A percentile compares a stretch with the other conserved stretches of the same genome.
Evolutionary conservation across 495 filamentous ascomycete genomes (phyloP).

Genomic region (Daldinia vernicosa): DNA sequence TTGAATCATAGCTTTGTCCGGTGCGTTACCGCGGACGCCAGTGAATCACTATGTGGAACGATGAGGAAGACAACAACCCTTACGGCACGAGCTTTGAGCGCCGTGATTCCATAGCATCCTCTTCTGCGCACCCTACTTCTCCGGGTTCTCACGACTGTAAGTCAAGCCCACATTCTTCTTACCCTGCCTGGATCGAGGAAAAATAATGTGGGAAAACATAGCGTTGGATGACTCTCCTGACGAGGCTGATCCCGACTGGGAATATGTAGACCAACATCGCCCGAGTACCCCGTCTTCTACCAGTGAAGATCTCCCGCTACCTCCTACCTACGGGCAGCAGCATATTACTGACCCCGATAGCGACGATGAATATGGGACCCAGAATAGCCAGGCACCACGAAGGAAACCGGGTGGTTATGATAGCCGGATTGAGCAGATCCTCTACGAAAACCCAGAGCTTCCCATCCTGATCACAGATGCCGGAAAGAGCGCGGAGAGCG

Average conservation of each 20-base stretch:
- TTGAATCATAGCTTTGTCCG: slow-evolving; percentile 31
- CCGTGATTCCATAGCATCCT: slow-evolving; percentile 78
- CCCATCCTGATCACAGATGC: slow-evolving; percentile 91
- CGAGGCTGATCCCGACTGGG: slow-evolving; percentile 57
- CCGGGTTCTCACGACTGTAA: slow-evolving; percentile 63
- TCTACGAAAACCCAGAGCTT: slow-evolving; percentile 92
- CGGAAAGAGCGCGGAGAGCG: slow-evolving; percentile 93
- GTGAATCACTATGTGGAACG: slow-evolving; percentile 74
- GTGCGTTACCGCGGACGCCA: slow-evolving; percentile 8
- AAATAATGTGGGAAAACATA: slow-evolving; percentile 50
- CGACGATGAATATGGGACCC: slow-evolving; percentile 64
- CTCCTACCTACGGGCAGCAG: slow-evolving; percentile 42
- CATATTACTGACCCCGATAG: slow-evolving; percentile 48
- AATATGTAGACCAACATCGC: slow-evolving; percentile 49
- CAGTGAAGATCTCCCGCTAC: slow-evolving; percentile 51
- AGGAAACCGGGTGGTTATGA: slow-evolving; percentile 88
- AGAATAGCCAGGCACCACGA: slow-evolving; percentile 62
- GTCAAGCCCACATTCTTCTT: slow-evolving; percentile 26
- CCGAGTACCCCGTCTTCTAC: slow-evolving; percentile 56
- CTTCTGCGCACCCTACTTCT: slow-evolving; percentile 71
- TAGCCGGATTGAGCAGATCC: slow-evolving; percentile 93
- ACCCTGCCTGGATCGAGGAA: slow-evolving; percentile 18
- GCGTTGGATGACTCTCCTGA: slow-evolving; percentile 44
- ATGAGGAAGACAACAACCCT: slow-evolving; percentile 90
- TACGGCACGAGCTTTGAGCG: slow-evolving; percentile 88